A percentile compares a stretch with the other conserved stretches of the same genome.
These are phyloP conservation scores for Teratosphaeria pseudoeucalypti DNA, from an alignment of 2,329 filamentous ascomycete species.

Conservation along the genomic window DNA sequence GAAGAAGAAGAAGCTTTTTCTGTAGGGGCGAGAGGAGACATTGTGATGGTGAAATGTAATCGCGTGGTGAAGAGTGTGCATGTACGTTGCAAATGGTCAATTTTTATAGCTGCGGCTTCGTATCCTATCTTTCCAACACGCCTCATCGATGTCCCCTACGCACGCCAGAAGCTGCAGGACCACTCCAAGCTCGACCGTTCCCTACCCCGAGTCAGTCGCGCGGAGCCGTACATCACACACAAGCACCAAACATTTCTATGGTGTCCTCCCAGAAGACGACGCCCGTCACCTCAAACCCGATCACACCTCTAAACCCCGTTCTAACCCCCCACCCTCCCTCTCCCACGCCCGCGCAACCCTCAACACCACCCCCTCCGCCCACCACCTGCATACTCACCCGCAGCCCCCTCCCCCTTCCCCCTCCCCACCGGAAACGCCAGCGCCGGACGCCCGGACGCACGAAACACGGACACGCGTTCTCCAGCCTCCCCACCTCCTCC, in stretches of 20 bases:
- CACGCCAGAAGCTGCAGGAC: not conserved
- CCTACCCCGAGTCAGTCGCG: no score
- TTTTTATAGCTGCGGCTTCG: no score
- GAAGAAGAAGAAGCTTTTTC: not conserved
- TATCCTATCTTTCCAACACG: no score
- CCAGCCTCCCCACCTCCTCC: slow-evolving; percentile 44
- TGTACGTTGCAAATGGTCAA: no score
- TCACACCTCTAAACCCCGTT: slow-evolving; percentile 13
- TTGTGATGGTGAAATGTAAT: not conserved
- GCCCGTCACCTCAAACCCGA: no score
- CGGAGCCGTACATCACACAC: no score
- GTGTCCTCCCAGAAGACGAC: no score
- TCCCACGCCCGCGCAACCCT: slow-evolving; percentile 40
- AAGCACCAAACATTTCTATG: no score
- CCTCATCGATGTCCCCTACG: no score
- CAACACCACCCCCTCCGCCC: slow-evolving; percentile 40
- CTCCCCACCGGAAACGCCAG: slow-evolving; percentile 35
- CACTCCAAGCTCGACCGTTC: no score
- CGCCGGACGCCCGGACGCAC: slow-evolving; percentile 40
- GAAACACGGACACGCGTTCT: slow-evolving; percentile 46
- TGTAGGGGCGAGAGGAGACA: not conserved
- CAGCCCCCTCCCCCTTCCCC: slow-evolving; percentile 7
- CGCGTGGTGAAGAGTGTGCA: no score
- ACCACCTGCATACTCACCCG: slow-evolving; percentile 30
- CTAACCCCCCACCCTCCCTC: slow-evolving; percentile 33